Evolutionary conservation across 1,284 basidiomycete species (phyloP).

Genomic region (Cutaneotrichosporon daszewskae): DNA sequence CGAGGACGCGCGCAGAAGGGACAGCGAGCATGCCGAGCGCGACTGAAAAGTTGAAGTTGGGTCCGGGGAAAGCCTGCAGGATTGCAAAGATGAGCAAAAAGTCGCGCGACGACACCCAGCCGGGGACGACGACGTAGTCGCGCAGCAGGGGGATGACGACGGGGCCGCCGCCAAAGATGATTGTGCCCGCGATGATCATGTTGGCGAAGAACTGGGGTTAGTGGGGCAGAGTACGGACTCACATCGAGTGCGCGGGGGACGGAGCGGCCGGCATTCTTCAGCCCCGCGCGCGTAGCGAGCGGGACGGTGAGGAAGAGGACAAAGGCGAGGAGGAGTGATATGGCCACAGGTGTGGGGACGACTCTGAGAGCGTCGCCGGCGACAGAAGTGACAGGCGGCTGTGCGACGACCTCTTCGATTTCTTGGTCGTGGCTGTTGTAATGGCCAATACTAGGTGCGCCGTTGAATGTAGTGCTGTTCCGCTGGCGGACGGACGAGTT

Average conservation of each 20-base stretch:
- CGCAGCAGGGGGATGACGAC: conserved; percentile 58
- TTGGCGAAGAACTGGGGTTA: conserved; percentile 47
- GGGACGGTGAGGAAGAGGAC: conserved; percentile 39
- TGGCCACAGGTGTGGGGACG: conserved; percentile 20
- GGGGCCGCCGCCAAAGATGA: conserved; percentile 60
- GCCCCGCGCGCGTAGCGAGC: conserved; percentile 29
- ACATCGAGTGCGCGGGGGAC: conserved; percentile 37
- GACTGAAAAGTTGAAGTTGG: conserved; percentile 58
- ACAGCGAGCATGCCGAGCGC: conserved; percentile 54
- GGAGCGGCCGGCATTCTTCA: conserved; percentile 34
- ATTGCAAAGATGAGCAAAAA: conserved; percentile 59
- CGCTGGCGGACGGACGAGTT: background rate
- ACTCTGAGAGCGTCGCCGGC: conserved; percentile 21
- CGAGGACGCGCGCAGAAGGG: conserved; percentile 39
- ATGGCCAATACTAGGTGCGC: no score
- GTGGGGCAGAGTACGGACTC: conserved; percentile 2
- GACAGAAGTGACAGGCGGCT: background rate
- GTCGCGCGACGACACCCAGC: conserved; percentile 47
- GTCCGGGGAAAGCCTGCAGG: conserved; percentile 55
- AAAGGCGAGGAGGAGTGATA: conserved; percentile 37
- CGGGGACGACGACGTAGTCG: conserved; percentile 56
- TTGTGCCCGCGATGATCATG: conserved; percentile 52
- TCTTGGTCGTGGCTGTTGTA: no score
- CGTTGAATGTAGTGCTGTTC: background rate
- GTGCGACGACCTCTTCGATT: no score